phyloP scores from a whole-genome alignment of 2,329 filamentous ascomycete genomes.

The Xylaria sp. region DNA sequence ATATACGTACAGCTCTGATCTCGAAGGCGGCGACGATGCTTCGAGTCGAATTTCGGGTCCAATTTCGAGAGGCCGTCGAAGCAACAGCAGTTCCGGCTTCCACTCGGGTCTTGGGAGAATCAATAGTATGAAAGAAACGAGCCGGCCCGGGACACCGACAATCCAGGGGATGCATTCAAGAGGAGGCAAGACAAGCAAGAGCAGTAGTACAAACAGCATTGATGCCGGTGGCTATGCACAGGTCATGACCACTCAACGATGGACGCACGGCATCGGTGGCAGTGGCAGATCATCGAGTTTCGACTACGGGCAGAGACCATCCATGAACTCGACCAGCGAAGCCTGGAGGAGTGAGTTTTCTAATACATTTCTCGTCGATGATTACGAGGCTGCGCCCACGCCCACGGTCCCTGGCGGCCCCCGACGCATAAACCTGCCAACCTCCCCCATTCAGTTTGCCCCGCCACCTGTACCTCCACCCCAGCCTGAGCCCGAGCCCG shows the following conservation, averaged over 20 bases:
- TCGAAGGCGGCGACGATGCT: slow-evolving; percentile 57
- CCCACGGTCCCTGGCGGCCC: slow-evolving; percentile 83
- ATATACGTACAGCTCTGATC: slow-evolving; percentile 65
- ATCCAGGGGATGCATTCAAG: slow-evolving; percentile 54
- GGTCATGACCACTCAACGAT: slow-evolving; percentile 60
- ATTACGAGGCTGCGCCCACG: slow-evolving; percentile 81
- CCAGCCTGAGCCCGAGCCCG: slow-evolving; percentile 45
- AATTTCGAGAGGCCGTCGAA: slow-evolving; percentile 64
- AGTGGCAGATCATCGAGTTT: slow-evolving; percentile 71
- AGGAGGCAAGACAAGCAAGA: slow-evolving; percentile 69
- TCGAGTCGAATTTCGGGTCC: slow-evolving; percentile 56
- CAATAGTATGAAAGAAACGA: slow-evolving; percentile 62
- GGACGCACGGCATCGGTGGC: slow-evolving; percentile 54
- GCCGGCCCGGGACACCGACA: slow-evolving; percentile 42
- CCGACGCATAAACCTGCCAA: slow-evolving; percentile 46
- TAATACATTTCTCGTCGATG: slow-evolving; percentile 54
- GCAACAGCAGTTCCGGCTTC: slow-evolving; percentile 79
- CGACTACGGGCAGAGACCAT: slow-evolving; percentile 62
- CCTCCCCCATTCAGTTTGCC: slow-evolving; percentile 40
- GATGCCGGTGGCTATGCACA: slow-evolving; percentile 65
- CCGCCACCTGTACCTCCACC: slow-evolving; percentile 43
- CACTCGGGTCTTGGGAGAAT: slow-evolving; percentile 61
- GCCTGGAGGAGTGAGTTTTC: slow-evolving; percentile 54
- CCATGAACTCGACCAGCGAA: slow-evolving; percentile 32
- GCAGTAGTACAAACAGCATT: slow-evolving; percentile 69